These are phyloP conservation scores for Dissophora ornata DNA, from an alignment of 192 early-diverging fungal genomes.

Conservation along the genomic window DNA sequence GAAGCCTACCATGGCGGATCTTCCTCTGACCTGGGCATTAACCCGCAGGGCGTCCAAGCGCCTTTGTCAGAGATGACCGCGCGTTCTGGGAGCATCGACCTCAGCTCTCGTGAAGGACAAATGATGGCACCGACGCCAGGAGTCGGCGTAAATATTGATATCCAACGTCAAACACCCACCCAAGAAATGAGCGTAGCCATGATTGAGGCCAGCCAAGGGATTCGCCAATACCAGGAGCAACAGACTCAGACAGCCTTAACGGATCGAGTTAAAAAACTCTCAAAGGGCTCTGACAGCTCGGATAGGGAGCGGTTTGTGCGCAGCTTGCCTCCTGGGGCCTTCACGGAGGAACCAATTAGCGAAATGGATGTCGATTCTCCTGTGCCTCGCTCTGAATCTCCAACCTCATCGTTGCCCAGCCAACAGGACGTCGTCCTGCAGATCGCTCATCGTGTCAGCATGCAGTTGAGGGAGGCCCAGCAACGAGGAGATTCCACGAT, in stretches of 20 bases:
- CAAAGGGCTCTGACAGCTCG: constrained; percentile 46
- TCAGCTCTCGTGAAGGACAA: constrained; percentile 9
- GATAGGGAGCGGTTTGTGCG: constrained; percentile 52
- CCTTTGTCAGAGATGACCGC: constrained; percentile 17
- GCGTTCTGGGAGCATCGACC: constrained; percentile 29
- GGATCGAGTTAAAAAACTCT: constrained; percentile 45
- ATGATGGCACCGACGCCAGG: constrained; percentile 15
- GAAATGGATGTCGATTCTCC: constrained; percentile 26
- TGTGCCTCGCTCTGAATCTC: constrained; percentile 29
- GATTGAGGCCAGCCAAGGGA: constrained; percentile 37
- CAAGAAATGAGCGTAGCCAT: constrained; percentile 43
- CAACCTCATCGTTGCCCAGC: constrained; percentile 5
- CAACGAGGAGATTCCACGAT: constrained; percentile 32
- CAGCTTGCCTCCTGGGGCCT: constrained; percentile 36
- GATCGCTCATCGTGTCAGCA: constrained; percentile 42
- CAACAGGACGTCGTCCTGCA: constrained; percentile 46
- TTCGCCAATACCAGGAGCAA: constrained; percentile 41
- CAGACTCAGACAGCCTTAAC: constrained; percentile 42
- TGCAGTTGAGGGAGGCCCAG: constrained; percentile 29
- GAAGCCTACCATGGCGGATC: constrained; percentile 34
- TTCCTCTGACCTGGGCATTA: constrained; percentile 1
- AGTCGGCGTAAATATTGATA: constrained; percentile 8
- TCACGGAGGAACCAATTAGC: constrained; percentile 38
- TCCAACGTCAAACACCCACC: constrained; percentile 36
- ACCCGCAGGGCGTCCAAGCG: not conserved